phyloP scores from a whole-genome alignment of 2,329 filamentous ascomycete genomes.

The Xylogone sp. region DNA sequence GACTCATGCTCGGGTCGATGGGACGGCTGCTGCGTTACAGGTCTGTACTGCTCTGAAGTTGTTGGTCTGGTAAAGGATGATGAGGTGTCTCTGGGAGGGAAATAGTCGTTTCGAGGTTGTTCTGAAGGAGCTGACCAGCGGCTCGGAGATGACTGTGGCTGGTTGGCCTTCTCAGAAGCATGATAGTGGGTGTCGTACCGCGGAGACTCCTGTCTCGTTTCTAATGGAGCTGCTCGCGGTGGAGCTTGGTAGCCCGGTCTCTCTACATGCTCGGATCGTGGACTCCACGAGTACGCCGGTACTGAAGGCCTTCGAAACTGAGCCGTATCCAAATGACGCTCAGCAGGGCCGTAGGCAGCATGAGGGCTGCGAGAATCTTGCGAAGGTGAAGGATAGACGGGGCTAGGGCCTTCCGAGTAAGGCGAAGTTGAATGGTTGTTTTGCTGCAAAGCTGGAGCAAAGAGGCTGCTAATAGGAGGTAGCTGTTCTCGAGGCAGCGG shows the following conservation, averaged over 20 bases:
- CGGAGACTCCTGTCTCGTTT: slow-evolving; percentile 23
- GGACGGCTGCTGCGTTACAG: slow-evolving; percentile 9
- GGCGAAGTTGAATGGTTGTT: slow-evolving; percentile 20
- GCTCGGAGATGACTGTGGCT: slow-evolving; percentile 12
- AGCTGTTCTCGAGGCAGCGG: slow-evolving; percentile 22
- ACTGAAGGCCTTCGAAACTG: slow-evolving; percentile 21
- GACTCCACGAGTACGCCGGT: slow-evolving; percentile 13
- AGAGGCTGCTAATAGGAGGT: slow-evolving; percentile 28
- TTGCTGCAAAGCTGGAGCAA: slow-evolving; percentile 19
- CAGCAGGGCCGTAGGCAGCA: slow-evolving; percentile 19
- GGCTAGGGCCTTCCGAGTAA: slow-evolving; percentile 26
- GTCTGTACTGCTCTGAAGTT: slow-evolving; percentile 15
- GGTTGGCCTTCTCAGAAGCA: slow-evolving; percentile 4
- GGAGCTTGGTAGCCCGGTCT: slow-evolving; percentile 21
- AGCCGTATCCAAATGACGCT: slow-evolving; percentile 19
- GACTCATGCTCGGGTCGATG: slow-evolving; percentile 19
- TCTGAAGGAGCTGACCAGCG: slow-evolving; percentile 26
- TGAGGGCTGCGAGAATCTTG: slow-evolving; percentile 18
- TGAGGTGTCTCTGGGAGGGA: slow-evolving; percentile 23
- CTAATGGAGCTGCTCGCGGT: slow-evolving; percentile 11
- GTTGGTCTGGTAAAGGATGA: slow-evolving; percentile 21
- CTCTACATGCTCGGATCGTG: slow-evolving; percentile 20
- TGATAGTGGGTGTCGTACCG: slow-evolving; percentile 20
- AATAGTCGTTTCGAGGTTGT: slow-evolving; percentile 17
- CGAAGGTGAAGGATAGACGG: slow-evolving; percentile 22